phyloP scores from a whole-genome alignment of 768 basidiomycete species.

The Leucosporidium yakuticum region DNA sequence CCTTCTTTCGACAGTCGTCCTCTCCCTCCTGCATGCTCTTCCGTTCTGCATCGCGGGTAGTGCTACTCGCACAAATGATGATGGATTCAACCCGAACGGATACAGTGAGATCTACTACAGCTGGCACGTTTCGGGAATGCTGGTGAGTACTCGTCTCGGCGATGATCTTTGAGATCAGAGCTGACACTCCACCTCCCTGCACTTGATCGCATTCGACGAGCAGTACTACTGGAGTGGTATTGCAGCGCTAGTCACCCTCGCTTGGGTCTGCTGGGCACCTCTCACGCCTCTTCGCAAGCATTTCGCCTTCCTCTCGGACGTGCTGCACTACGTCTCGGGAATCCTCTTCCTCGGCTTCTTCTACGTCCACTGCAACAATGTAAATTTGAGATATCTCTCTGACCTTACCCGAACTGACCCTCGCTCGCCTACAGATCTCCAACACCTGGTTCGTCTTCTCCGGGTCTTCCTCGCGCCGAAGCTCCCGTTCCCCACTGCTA shows the following conservation, averaged over 20 bases:
- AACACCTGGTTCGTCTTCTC: no score
- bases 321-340: constrained; percentile 30
- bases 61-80: constrained; percentile 29
- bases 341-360: constrained; percentile 40
- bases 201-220: no score
- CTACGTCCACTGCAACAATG: constrained; percentile 39
- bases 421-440: no score
- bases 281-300: constrained; percentile 27
- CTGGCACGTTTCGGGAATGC: constrained; percentile 30
- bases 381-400: no score
- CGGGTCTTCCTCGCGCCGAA: no score
- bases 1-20: constrained; percentile 12
- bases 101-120: constrained; percentile 27
- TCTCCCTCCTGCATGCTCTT: constrained; percentile 34
- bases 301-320: constrained; percentile 36
- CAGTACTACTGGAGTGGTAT: constrained; percentile 35
- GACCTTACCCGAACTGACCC: no score
- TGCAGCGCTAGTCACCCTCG: constrained; percentile 33
- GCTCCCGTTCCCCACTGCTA: no score
- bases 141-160: constrained; percentile 12
- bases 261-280: constrained; percentile 35
- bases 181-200: no score
- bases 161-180: no score
- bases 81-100: constrained; percentile 26
- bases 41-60: constrained; percentile 35